Evolutionary conservation across 495 filamentous ascomycete species (phyloP).

Genomic region (Xylaria palmicola): DNA sequence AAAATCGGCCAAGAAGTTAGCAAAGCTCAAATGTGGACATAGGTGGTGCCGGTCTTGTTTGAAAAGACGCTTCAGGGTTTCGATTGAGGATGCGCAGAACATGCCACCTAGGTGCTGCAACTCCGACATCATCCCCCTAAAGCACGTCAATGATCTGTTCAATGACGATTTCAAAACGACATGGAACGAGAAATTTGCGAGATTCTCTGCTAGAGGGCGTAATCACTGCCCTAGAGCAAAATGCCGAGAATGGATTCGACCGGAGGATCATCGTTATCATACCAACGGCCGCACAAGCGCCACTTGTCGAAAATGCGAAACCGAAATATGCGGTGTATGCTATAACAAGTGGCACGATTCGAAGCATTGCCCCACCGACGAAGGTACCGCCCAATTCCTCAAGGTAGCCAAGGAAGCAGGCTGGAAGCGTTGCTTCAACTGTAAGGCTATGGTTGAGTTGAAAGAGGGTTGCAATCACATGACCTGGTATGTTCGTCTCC

Average conservation of each 20-base stretch:
- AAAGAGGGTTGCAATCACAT: slow-evolving; percentile 84
- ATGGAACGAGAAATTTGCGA: slow-evolving; percentile 75
- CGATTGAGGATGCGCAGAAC: slow-evolving; percentile 68
- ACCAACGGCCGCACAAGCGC: slow-evolving; percentile 52
- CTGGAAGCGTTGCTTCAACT: slow-evolving; percentile 75
- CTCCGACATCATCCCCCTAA: slow-evolving; percentile 65
- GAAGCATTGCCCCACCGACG: slow-evolving; percentile 68
- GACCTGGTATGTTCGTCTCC: slow-evolving; percentile 60
- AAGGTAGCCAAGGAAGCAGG: slow-evolving; percentile 69
- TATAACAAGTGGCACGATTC: slow-evolving; percentile 69
- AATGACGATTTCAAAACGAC: slow-evolving; percentile 66
- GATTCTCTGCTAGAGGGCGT: slow-evolving; percentile 70
- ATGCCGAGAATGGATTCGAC: slow-evolving; percentile 76
- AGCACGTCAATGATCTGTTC: slow-evolving; percentile 73
- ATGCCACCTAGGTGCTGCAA: slow-evolving; percentile 84
- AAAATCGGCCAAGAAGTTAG: slow-evolving; percentile 56
- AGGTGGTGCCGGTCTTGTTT: slow-evolving; percentile 76
- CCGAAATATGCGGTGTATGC: slow-evolving; percentile 71
- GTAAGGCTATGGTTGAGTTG: slow-evolving; percentile 72
- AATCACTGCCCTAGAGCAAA: slow-evolving; percentile 68
- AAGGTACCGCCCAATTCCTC: slow-evolving; percentile 61
- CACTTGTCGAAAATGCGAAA: slow-evolving; percentile 66
- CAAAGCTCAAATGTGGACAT: slow-evolving; percentile 72
- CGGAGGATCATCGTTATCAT: slow-evolving; percentile 57
- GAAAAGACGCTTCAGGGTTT: slow-evolving; percentile 67